phyloP scores from a whole-genome alignment of 352 stramenopile species.

The Globisporangium nunn region DNA sequence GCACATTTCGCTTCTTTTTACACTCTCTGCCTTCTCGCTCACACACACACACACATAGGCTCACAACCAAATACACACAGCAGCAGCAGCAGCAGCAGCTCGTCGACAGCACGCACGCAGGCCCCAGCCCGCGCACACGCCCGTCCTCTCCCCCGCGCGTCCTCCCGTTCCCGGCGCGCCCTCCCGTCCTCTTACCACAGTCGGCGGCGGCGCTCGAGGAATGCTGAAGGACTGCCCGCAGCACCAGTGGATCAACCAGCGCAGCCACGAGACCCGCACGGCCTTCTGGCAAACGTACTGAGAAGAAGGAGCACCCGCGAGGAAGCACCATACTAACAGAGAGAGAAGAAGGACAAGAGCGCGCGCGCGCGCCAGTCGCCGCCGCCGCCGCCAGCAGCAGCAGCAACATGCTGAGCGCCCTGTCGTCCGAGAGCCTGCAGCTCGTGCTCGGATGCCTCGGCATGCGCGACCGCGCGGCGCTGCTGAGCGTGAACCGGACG shows the following conservation, averaged over 20 bases:
- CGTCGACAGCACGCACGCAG: too few relatives aligned
- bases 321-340: not conserved
- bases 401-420: conserved; percentile 6
- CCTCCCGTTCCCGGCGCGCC: not conserved
- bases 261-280: conserved; percentile 82
- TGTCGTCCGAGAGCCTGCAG: conserved; percentile 44
- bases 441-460: conserved; percentile 50
- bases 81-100: too few relatives aligned
- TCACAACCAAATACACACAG: too few relatives aligned
- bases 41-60: too few relatives aligned
- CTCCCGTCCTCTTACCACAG: not conserved
- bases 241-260: conserved; percentile 87
- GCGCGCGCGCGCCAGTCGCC: not conserved
- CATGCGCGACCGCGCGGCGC: conserved; percentile 47
- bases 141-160: too few relatives aligned
- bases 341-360: not conserved
- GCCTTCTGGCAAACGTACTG: conserved; percentile 59
- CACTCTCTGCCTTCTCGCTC: too few relatives aligned
- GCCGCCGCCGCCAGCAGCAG: not conserved
- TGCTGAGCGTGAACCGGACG: conserved; percentile 34
- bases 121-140: too few relatives aligned
- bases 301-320: conserved; percentile 4
- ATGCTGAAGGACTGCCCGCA: conserved; percentile 89
- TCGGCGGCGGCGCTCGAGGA: conserved; percentile 6
- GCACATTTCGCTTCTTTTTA: too few relatives aligned